Percentiles rank a stretch among this genome's conserved stretches.
These are phyloP conservation scores for Pythium folliculosum DNA, from an alignment of 352 stramenopile species.

Conservation along the genomic window DNA sequence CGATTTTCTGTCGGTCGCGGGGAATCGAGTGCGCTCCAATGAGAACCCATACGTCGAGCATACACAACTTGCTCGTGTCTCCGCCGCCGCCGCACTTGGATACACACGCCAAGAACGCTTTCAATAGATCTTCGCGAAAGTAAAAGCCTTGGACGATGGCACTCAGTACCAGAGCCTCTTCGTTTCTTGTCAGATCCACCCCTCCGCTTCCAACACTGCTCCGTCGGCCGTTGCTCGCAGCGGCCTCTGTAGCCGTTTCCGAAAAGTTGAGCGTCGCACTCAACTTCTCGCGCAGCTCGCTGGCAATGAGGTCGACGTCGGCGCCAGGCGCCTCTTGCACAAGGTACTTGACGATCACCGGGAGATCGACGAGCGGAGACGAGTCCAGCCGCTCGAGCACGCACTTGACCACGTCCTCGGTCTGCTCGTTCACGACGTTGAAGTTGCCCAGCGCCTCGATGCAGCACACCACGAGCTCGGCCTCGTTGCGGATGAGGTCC, in stretches of 20 bases:
- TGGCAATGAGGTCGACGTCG: conserved; percentile 41
- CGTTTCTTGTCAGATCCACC: conserved; percentile 26
- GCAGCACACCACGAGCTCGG: conserved; percentile 49
- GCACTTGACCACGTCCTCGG: conserved; percentile 35
- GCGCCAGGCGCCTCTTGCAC: conserved; percentile 45
- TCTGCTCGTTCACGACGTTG: conserved; percentile 51
- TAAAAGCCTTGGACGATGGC: conserved; percentile 57
- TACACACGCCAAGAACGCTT: conserved; percentile 36
- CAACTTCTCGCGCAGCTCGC: conserved; percentile 50
- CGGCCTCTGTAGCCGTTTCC: conserved; percentile 3
- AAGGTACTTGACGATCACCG: conserved; percentile 65
- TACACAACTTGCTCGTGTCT: conserved; percentile 13
- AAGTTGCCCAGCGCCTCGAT: conserved; percentile 70
- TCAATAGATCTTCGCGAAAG: conserved; percentile 53
- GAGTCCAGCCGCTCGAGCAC: conserved; percentile 55
- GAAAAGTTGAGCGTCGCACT: conserved; percentile 42
- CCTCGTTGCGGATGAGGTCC: conserved; percentile 55
- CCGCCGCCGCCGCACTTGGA: conserved; percentile 8
- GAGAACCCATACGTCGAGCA: conserved; percentile 59
- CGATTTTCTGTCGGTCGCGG: conserved; percentile 40
- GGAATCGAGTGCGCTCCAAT: conserved; percentile 45
- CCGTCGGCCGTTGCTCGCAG: background rate
- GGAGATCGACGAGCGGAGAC: conserved; percentile 47
- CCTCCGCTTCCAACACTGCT: conserved; percentile 6
- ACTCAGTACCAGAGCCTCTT: conserved; percentile 51